Evolutionary conservation across 2,329 filamentous ascomycete species (phyloP).

Genomic region (Pyricularia grisea): DNA sequence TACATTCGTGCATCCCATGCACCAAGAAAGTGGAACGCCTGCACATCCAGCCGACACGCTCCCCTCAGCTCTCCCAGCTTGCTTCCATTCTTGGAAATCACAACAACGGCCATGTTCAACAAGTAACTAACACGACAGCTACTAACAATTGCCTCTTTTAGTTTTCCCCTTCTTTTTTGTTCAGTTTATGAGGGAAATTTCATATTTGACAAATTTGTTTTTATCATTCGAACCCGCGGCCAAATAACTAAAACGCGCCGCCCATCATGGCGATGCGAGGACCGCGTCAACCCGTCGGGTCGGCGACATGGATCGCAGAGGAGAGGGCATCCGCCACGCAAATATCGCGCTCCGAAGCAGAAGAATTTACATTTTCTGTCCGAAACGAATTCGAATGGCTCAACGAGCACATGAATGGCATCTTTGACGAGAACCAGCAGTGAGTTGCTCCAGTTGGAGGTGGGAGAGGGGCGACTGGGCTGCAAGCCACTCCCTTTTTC

Average conservation of each 20-base stretch:
- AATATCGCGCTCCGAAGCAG: slow-evolving; percentile 71
- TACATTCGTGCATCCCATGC: slow-evolving; percentile 3
- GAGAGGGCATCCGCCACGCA: slow-evolving; percentile 72
- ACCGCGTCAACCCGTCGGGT: slow-evolving; percentile 64
- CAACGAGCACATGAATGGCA: slow-evolving; percentile 95
- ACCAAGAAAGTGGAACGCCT: neutral
- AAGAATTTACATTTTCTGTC: slow-evolving; percentile 88
- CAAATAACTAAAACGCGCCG: slow-evolving; percentile 8
- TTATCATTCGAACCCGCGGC: neutral
- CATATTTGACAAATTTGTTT: neutral
- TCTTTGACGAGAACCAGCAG: slow-evolving; percentile 82
- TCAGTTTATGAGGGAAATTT: neutral
- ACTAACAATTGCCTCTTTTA: neutral
- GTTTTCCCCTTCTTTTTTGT: neutral
- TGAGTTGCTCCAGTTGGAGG: slow-evolving; percentile 39
- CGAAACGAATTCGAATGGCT: slow-evolving; percentile 96
- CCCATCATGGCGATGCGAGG: slow-evolving; percentile 33
- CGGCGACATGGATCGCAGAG: slow-evolving; percentile 72
- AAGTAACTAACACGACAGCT: slow-evolving; percentile 1
- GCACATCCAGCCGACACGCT: neutral
- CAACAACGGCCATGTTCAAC: slow-evolving; percentile 4
- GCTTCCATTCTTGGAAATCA: neutral
- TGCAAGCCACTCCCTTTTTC: neutral
- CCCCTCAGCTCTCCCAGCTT: neutral
- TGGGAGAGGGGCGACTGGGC: neutral